Conservation (phyloP, 805 yeast genomes). For the Suhomyces canberraensis region DNA sequence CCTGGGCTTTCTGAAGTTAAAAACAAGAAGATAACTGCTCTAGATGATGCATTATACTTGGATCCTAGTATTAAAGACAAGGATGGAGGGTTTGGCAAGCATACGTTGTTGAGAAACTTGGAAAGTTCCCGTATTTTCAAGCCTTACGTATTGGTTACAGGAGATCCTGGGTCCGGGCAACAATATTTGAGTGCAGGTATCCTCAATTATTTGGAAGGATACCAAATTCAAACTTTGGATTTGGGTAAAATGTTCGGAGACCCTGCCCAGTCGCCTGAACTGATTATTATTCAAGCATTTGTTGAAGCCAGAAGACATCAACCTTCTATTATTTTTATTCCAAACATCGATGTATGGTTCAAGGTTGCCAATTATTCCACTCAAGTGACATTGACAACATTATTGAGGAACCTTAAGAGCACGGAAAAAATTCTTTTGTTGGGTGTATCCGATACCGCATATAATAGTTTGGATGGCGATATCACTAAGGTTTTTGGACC, state of each 20-base stretch:
- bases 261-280: constrained; percentile 77
- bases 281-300: constrained; percentile 76
- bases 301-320: constrained; percentile 86
- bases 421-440: constrained; percentile 72
- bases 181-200: constrained; percentile 80
- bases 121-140: constrained; percentile 66
- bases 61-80: constrained; percentile 53
- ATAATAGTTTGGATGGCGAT: constrained; percentile 42
- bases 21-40: constrained; percentile 47
- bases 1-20: constrained; percentile 41
- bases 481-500: constrained; percentile 55
- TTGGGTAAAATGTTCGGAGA: constrained; percentile 75
- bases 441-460: constrained; percentile 60
- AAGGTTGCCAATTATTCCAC: constrained; percentile 66
- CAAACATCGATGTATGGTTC: constrained; percentile 77
- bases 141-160: constrained; percentile 76
- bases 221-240: constrained; percentile 83
- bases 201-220: constrained; percentile 80
- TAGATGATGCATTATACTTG: constrained; percentile 68
- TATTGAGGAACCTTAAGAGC: constrained; percentile 65
- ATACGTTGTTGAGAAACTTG: constrained; percentile 52
- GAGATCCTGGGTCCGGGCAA: constrained; percentile 81
- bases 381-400: constrained; percentile 64
- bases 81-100: constrained; percentile 67
- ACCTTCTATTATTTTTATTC: constrained; percentile 82